Percentiles rank a stretch among this genome's conserved stretches.
phyloP scores from a whole-genome alignment of 164 flowering plant species.

The Tinospora cordifolia region DNA sequence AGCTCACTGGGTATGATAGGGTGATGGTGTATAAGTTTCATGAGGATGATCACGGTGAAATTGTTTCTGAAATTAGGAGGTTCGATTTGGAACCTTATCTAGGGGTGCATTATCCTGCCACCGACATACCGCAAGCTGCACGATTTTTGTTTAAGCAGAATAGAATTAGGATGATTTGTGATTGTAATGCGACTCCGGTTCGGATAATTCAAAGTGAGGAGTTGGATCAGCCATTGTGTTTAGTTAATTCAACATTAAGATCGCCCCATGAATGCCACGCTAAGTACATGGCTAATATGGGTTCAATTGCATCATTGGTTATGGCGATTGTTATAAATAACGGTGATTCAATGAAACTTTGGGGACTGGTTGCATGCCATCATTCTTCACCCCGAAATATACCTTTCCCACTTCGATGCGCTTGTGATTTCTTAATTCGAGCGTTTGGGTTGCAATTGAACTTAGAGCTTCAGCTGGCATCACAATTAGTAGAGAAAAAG shows the following conservation, averaged over 20 bases:
- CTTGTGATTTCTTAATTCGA: conserved; percentile 73
- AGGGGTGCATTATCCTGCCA: conserved; percentile 72
- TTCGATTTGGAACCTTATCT: conserved; percentile 64
- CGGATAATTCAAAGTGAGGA: conserved; percentile 40
- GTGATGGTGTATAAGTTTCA: conserved; percentile 80
- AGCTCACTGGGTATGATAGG: conserved; percentile 69
- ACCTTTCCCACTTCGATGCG: conserved; percentile 66
- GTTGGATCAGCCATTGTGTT: conserved; percentile 37
- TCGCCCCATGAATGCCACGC: conserved; percentile 61
- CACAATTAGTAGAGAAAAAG: conserved; percentile 49
- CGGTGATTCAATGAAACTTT: conserved; percentile 43
- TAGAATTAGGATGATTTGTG: conserved; percentile 59
- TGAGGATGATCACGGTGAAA: conserved; percentile 82
- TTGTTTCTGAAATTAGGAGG: conserved; percentile 55
- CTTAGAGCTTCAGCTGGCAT: conserved; percentile 54
- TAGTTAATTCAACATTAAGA: conserved; percentile 55
- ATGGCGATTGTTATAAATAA: conserved; percentile 47
- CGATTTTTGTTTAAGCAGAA: conserved; percentile 71
- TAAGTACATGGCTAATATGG: conserved; percentile 71
- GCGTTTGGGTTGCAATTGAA: conserved; percentile 57
- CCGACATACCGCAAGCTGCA: conserved; percentile 68
- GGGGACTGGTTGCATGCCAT: conserved; percentile 80
- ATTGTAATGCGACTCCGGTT: conserved; percentile 46
- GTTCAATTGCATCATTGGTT: conserved; percentile 51
- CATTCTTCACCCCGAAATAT: conserved; percentile 51